Base-by-base conservation (phyloP, 164 flowering plant genomes). In the Vitis amurensis region DNA sequence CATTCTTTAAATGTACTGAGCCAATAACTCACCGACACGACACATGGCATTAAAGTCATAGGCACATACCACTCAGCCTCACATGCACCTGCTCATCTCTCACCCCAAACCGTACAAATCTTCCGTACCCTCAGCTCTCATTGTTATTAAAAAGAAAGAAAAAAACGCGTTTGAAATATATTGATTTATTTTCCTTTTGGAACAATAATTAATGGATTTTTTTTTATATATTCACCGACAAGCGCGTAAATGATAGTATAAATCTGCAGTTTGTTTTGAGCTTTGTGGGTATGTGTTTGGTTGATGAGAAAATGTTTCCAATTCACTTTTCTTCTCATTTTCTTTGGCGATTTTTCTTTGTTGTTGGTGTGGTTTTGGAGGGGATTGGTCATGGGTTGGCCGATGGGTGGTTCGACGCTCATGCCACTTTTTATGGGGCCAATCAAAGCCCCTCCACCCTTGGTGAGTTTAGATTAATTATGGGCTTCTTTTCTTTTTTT, bases 401-500 rank as follows among this genome's bases (percentile, higher is more conserved):
- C 50, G 63, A 60, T 17, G 71, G 85, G 47, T 90, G 94, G 94
- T 59, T 75, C 50, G 62, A 76, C 51, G 92, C 78, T 44, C 90
- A 87, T 76, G 92, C 95, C 17, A 90, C 95, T 50, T 88, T 74
- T 78, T 90, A 88, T 75, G 94, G 92, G 1, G 85, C 84, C 53
- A 61, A 78, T 59, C 83, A 80, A 53, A 79, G 68, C 67, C 92
- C 91, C 56, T 23, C 83, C 74, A 71, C 87, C 11, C 91, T 89
- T 50, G 93, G 93, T 89, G 77, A 71, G 80, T 66, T 8, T 27
- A 37, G 7, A 37, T 37, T 37, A 37, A 37, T 3, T 37, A 3
- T 37, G 44, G 1, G 4, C 0, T 23, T 23, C 0, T 23, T 23
- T 23, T n/a, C n/a, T n/a, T 23, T 23, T 23, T 23, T 23, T 0